phyloP scores from a whole-genome alignment of 306 rosid genomes.

The Lathyrus sativus region DNA sequence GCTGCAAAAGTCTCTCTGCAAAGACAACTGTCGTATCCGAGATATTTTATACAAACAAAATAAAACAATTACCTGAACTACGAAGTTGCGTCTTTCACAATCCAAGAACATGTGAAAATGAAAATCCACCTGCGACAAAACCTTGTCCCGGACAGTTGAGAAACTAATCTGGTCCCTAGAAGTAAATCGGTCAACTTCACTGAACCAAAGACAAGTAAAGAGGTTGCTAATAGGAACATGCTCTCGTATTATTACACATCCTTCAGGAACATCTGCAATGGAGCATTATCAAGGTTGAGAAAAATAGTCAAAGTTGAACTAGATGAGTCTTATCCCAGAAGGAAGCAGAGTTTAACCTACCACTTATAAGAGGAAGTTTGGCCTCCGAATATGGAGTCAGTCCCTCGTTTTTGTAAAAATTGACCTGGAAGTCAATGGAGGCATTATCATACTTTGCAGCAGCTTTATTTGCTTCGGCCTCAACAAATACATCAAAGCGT shows the following conservation, averaged over 20 bases:
- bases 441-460: slow-evolving; percentile 82
- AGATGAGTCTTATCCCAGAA: slow-evolving; percentile 15
- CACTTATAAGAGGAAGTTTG: slow-evolving; percentile 92
- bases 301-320: slow-evolving; percentile 32
- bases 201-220: slow-evolving; percentile 93
- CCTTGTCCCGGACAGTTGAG: slow-evolving; percentile 76
- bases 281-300: slow-evolving; percentile 37
- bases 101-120: slow-evolving; percentile 82
- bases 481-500: slow-evolving; percentile 85
- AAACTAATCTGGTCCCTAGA: slow-evolving; percentile 95
- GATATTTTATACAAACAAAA: slow-evolving; percentile 13
- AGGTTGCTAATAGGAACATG: slow-evolving; percentile 92
- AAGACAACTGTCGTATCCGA: slow-evolving; percentile 2
- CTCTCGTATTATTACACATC: slow-evolving; percentile 85
- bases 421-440: slow-evolving; percentile 87
- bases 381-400: slow-evolving; percentile 80
- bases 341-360: slow-evolving; percentile 54
- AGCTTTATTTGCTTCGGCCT: slow-evolving; percentile 98
- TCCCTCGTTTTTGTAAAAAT: slow-evolving; percentile 84
- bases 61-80: slow-evolving; percentile 68
- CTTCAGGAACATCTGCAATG: slow-evolving; percentile 95
- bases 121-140: slow-evolving; percentile 65
- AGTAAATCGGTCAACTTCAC: slow-evolving; percentile 97
- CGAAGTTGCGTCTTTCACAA: slow-evolving; percentile 93
- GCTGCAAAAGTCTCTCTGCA: background rate